Evolutionary conservation across 2,329 filamentous ascomycete species (phyloP).

Genomic region (Plectosphaerella cucumerina): DNA sequence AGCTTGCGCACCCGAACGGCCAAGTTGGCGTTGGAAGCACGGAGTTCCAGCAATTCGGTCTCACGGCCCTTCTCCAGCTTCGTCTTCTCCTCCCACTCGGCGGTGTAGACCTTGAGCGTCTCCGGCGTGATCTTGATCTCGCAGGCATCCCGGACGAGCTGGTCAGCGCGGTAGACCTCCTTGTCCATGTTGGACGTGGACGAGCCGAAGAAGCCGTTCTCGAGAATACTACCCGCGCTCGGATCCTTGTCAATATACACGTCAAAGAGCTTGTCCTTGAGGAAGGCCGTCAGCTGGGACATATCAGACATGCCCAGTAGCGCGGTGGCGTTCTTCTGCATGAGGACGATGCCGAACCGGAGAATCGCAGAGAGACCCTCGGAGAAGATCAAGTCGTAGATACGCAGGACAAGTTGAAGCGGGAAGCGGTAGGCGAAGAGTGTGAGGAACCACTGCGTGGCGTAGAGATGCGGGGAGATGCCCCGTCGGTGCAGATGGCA

Average conservation of each 20-base stretch:
- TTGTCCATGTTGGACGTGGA: conserved; percentile 87
- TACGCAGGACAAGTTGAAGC: conserved; percentile 88
- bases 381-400: conserved; percentile 92
- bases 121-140: conserved; percentile 81
- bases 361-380: conserved; percentile 91
- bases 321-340: conserved; percentile 84
- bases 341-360: conserved; percentile 90
- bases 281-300: conserved; percentile 78
- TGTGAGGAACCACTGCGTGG: conserved; percentile 98
- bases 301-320: conserved; percentile 87
- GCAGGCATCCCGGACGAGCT: conserved; percentile 89
- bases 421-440: conserved; percentile 98
- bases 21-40: conserved; percentile 61
- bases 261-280: conserved; percentile 93
- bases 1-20: conserved; percentile 75
- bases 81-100: conserved; percentile 91
- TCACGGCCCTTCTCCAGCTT: conserved; percentile 79
- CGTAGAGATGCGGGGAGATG: conserved; percentile 89
- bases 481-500: conserved; percentile 86
- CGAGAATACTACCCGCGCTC: conserved; percentile 86
- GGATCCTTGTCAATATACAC: conserved; percentile 95
- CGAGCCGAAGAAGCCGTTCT: conserved; percentile 95
- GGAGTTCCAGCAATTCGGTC: conserved; percentile 71
- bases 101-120: conserved; percentile 72
- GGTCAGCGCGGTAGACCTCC: conserved; percentile 91